These are phyloP conservation scores for Sporothrix pallida DNA, from an alignment of 2,329 filamentous ascomycete species.

Conservation along the genomic window DNA sequence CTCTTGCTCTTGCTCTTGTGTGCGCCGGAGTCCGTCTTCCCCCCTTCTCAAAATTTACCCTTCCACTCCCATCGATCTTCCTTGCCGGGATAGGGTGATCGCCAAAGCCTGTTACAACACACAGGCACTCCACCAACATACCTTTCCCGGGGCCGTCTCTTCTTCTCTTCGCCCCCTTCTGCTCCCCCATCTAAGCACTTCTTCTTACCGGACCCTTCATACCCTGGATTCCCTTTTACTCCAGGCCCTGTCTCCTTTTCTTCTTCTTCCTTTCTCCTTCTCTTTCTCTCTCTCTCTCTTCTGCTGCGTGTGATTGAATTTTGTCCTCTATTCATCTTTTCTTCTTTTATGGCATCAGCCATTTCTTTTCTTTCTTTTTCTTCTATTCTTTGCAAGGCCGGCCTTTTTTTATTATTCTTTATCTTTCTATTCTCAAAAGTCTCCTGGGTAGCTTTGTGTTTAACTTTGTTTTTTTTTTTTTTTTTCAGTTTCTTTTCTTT, in stretches of 20 bases:
- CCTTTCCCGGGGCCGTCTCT: constrained; percentile 24
- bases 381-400: constrained; percentile 37
- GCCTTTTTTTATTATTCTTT: neutral
- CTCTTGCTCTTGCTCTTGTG: neutral
- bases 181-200: constrained; percentile 34
- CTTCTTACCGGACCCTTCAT: constrained; percentile 27
- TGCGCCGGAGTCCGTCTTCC: neutral
- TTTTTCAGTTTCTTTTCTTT: constrained; percentile 35
- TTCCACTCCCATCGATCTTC: constrained; percentile 17
- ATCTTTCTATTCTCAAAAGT: constrained; percentile 6
- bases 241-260: constrained; percentile 15
- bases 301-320: constrained; percentile 27
- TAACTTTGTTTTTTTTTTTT: constrained; percentile 31
- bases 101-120: constrained; percentile 29
- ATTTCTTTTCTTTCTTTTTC: constrained; percentile 36
- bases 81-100: constrained; percentile 29
- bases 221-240: constrained; percentile 33
- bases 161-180: neutral
- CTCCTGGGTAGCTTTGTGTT: neutral
- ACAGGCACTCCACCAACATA: constrained; percentile 5
- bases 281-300: constrained; percentile 31
- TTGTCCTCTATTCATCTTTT: constrained; percentile 29
- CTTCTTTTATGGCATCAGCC: constrained; percentile 7
- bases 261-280: neutral
- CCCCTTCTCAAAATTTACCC: no score